phyloP scores from a whole-genome alignment of 2,329 filamentous ascomycete genomes.

The Fusarium sp. region DNA sequence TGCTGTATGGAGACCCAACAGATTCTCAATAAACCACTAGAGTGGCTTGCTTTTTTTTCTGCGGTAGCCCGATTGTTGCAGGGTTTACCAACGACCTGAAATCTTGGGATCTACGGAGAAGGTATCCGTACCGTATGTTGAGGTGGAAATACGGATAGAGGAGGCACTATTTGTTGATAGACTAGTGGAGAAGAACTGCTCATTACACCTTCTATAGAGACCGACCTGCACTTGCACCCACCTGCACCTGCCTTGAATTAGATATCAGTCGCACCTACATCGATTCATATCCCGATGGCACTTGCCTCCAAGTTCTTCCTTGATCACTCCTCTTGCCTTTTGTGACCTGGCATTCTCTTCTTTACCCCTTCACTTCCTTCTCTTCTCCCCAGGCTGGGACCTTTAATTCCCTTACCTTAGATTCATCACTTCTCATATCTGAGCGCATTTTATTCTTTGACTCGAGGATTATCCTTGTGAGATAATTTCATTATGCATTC shows the following conservation, averaged over 20 bases:
- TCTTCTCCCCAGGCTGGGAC: slow-evolving; percentile 14
- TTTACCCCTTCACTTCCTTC: background rate
- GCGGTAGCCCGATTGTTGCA: slow-evolving; percentile 38
- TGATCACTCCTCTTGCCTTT: background rate
- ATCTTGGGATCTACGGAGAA: slow-evolving; percentile 12
- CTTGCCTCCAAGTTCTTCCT: slow-evolving; percentile 7
- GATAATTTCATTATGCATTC: slow-evolving; percentile 26
- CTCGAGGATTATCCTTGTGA: slow-evolving; percentile 15
- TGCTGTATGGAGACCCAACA: slow-evolving; percentile 28
- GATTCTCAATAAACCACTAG: slow-evolving; percentile 20
- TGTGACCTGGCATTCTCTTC: background rate
- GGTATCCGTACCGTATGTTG: too few relatives aligned
- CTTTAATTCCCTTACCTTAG: slow-evolving; percentile 27
- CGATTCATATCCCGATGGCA: slow-evolving; percentile 9
- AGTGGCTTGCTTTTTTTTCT: slow-evolving; percentile 37
- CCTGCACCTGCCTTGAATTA: slow-evolving; percentile 2
- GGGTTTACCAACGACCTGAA: slow-evolving; percentile 34
- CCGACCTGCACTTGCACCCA: background rate
- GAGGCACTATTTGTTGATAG: slow-evolving; percentile 22
- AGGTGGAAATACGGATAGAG: slow-evolving; percentile 25
- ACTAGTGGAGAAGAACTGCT: slow-evolving; percentile 31
- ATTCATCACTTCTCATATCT: slow-evolving; percentile 12
- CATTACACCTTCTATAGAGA: slow-evolving; percentile 14
- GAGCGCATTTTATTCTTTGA: slow-evolving; percentile 4
- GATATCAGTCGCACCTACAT: slow-evolving; percentile 7